Evolutionary conservation across 371 early-diverging fungal species (phyloP).

Genomic region (Choanephora cucurbitarum): DNA sequence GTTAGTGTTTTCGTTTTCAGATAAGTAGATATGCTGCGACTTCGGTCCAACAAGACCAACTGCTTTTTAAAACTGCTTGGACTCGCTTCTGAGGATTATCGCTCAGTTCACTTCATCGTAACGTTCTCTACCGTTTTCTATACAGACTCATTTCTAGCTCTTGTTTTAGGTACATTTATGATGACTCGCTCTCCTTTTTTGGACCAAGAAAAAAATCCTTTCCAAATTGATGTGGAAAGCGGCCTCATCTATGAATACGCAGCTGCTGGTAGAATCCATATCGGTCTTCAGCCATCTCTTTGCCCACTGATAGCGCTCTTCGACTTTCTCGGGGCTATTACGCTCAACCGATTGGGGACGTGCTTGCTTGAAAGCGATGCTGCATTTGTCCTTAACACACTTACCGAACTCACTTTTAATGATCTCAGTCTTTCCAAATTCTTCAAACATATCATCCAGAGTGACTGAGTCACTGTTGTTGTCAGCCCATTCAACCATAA

Average conservation of each 20-base stretch:
- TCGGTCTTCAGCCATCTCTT: not conserved
- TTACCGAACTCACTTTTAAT: not conserved
- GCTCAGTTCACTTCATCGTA: not conserved
- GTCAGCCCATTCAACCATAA: slow-evolving; percentile 12
- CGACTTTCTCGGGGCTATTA: slow-evolving; percentile 5
- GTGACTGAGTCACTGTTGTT: slow-evolving; percentile 1
- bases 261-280: slow-evolving; percentile 2
- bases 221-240: slow-evolving; percentile 8
- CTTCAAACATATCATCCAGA: slow-evolving; percentile 7
- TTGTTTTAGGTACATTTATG: slow-evolving; percentile 4
- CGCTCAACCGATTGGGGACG: not conserved
- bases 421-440: slow-evolving; percentile 4
- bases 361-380: not conserved
- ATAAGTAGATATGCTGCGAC: not conserved
- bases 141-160: not conserved
- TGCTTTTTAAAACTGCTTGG: not conserved
- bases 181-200: not conserved
- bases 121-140: not conserved
- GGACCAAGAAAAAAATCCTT: slow-evolving; percentile 7
- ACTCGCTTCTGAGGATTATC: not conserved
- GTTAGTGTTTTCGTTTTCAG: not conserved
- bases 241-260: slow-evolving; percentile 13
- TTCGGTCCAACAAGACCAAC: not conserved
- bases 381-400: not conserved
- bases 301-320: not conserved